phyloP scores from a whole-genome alignment of 1,284 basidiomycete species.

The Trichosporon coremiiforme region DNA sequence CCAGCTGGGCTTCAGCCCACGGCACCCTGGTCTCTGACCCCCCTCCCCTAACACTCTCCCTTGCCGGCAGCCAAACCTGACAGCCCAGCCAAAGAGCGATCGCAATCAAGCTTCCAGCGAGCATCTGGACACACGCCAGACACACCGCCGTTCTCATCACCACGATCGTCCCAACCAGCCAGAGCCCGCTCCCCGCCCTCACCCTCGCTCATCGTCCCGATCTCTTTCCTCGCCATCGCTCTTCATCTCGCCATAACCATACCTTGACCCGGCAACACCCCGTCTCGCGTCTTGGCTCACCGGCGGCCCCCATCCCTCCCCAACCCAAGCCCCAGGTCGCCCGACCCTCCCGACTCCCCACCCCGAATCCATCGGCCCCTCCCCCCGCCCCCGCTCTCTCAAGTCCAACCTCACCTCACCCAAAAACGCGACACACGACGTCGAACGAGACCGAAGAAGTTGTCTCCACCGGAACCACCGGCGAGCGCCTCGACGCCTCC shows the following conservation, averaged over 20 bases:
- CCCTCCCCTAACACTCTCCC: neutral
- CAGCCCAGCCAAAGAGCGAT: neutral
- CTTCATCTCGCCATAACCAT: neutral
- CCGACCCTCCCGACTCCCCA: neutral
- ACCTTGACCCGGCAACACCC: neutral
- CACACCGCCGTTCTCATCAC: constrained; percentile 14
- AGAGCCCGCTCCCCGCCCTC: neutral
- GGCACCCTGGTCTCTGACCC: no score
- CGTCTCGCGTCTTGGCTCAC: constrained; percentile 15
- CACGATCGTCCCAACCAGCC: neutral
- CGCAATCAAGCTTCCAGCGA: constrained; percentile 2
- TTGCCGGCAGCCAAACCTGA: neutral
- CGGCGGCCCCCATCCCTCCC: neutral
- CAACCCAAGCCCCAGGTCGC: neutral
- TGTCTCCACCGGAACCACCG: neutral
- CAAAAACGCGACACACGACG: constrained; percentile 2
- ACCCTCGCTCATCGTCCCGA: neutral
- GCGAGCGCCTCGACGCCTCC: neutral
- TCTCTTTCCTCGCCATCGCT: constrained; percentile 2
- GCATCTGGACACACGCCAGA: constrained; percentile 2
- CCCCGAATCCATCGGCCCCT: no score
- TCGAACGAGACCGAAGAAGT: constrained; percentile 12
- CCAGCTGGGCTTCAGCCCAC: no score
- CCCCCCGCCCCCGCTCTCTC: no score
- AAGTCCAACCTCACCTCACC: no score